Conservation (phyloP, 768 basidiomycete species). For the Agrocybe praecox region DNA sequence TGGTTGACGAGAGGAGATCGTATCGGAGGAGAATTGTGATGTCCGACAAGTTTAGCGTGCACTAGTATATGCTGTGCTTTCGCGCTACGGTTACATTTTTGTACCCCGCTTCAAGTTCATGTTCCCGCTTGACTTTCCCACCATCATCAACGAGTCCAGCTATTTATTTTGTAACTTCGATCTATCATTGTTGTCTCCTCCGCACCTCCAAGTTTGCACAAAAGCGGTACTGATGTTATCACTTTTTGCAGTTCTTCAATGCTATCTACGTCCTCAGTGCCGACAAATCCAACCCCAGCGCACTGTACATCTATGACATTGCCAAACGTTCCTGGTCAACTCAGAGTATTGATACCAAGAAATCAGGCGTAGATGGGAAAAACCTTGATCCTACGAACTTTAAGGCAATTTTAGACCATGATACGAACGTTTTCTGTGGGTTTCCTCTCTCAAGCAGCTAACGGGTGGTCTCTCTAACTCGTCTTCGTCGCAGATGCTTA, state of each 20-base stretch:
- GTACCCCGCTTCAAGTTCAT: too few species aligned
- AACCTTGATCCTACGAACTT: slow-evolving; percentile 64
- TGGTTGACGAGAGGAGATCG: too few species aligned
- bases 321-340: slow-evolving; percentile 74
- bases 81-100: too few species aligned
- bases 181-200: too few species aligned
- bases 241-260: slow-evolving; percentile 88
- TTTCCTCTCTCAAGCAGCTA: slow-evolving; percentile 14
- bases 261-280: slow-evolving; percentile 85
- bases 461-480: slow-evolving; percentile 1
- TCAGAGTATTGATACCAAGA: slow-evolving; percentile 56
- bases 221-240: too few species aligned
- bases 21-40: too few species aligned
- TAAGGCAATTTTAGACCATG: slow-evolving; percentile 85
- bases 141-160: too few species aligned
- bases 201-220: too few species aligned
- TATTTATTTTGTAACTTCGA: too few species aligned
- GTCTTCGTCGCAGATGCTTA: slow-evolving; percentile 57
- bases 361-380: slow-evolving; percentile 2
- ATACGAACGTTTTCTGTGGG: slow-evolving; percentile 89
- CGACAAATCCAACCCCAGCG: slow-evolving; percentile 67
- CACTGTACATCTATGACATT: slow-evolving; percentile 83
- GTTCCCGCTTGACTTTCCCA: too few species aligned
- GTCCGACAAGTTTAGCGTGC: too few species aligned
- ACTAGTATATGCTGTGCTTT: too few species aligned